Base-by-base conservation (phyloP, 129 eudicot genomes). In the Flaveria bidentis region DNA sequence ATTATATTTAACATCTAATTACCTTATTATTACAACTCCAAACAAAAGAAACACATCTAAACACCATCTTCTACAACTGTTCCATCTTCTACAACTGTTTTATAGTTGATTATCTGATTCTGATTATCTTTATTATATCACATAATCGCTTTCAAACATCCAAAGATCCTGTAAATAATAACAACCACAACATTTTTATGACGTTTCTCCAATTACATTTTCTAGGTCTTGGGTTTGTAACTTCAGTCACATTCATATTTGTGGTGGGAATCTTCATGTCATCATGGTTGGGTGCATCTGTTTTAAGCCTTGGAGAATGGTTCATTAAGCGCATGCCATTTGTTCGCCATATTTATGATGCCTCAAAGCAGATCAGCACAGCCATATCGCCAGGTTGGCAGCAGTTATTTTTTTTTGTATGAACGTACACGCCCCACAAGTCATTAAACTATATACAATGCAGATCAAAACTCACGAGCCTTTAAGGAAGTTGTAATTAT, bases 211-310 rank as follows among this genome's bases (percentile, higher is more conserved):
- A 73, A 56, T 69, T 80, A 64, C 46, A 15, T 69, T 47, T 74
- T 36, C 41, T 76, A 90, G 96, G 96, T 63, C 87, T 90, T 47
- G 96, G 96, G 77, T 90, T 90, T 78, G 62, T 90, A 67, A 87
- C 96, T 39, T 89, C 96, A 5, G 89, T 89, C 77, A 85, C 92
- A 41, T 87, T 89, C 74, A 89, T 89, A 76, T 89, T 89, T 83
- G 83, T 89, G 88, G 96, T 89, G 71, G 92, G 92, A 39, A 88
- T 89, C 46, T 89, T 89, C 84, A 89, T 89, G 92, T 89, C 96
- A 60, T 89, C 96, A 58, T 89, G 96, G 96, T 81, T 89, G 91
- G 96, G 96, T n/a, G 79, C 96, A 56, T 90, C 96, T n/a, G 88
- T 90, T 47, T 63, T 90, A 76, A 79, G 92, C 75, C 88, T 90